These are phyloP conservation scores for Circinella minor DNA, from an alignment of 371 early-diverging fungal genomes.

Conservation along the genomic window DNA sequence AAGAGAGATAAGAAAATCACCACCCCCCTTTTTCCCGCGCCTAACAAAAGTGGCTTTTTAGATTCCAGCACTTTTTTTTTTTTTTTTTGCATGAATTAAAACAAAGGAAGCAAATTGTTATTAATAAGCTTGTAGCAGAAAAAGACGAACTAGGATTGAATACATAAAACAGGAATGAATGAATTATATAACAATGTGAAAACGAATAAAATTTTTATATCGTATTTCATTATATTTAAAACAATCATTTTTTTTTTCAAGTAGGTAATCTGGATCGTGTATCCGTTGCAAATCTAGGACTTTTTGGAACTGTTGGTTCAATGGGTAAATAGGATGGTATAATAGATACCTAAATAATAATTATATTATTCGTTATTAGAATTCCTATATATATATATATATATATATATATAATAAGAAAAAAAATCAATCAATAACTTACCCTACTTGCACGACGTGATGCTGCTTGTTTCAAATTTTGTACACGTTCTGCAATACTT, in stretches of 20 bases:
- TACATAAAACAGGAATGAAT: no score
- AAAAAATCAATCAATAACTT: background rate
- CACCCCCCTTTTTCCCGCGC: no score
- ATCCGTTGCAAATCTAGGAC: slow-evolving; percentile 9
- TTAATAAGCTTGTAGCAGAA: no score
- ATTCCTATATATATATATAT: no score
- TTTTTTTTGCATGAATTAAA: no score
- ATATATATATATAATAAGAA: background rate
- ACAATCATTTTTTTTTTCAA: background rate
- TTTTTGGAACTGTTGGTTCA: slow-evolving; percentile 12
- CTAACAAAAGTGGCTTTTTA: no score
- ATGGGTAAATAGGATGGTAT: background rate
- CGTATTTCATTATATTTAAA: no score
- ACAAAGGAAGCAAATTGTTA: no score
- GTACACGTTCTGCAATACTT: background rate
- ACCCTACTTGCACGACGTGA: background rate
- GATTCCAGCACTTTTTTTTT: no score
- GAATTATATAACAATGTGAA: no score
- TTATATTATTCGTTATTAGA: background rate
- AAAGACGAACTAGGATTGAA: no score
- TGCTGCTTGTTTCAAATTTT: background rate
- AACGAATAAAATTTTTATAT: no score
- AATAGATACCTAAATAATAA: background rate
- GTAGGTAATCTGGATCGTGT: background rate
- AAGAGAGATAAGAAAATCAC: background rate